Base-by-base conservation (phyloP, 768 basidiomycete species). In the Tricholoma matsutake region DNA sequence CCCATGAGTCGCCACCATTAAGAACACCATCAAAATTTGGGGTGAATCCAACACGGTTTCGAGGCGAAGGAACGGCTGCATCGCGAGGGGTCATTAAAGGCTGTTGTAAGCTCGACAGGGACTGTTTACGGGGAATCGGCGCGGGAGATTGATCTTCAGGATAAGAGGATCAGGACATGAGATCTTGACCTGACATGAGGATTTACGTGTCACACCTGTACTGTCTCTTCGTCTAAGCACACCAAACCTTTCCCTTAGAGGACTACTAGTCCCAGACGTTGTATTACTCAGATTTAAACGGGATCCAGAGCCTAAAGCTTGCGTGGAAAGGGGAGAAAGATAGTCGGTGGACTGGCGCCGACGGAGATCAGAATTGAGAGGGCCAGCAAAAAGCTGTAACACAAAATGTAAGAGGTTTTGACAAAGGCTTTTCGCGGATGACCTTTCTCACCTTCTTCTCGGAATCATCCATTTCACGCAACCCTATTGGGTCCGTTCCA, bases 281-380 rank as follows among this genome's bases (percentile, higher is more conserved):
- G 86, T 76, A 54, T 72, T 76, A 63, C 76, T 73, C 69, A 86
- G 83, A 63, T 74, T 77, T 56, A 84, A 68, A 67, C 89, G 84
- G 49, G 84, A 78, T 55, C 91, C 90, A 11, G 77, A 71, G 34
- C 76, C 73, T 6, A 70, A 67, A 41, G 83, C 73, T 31, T 83
- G 78, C 2, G 82, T 82, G 62, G 79, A 76, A 58, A 88, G 75
- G 25, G 88, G 80, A 13, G 85, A 85, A 63, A 89, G 78, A 65
- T 83, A 81, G 76, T 93, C 91, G 57, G 78, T 84, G 54, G 91
- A 90, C 74, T 91, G 91, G 64, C 93, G 91, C 65, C 89, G 86
- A 74, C 92, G 92, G 70, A 90, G 80, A 68, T 94, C 91, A 61
- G 94, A 94, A 77, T 95, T 95, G 66, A 95, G 80, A 58, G 89